Percentiles rank a stretch among this genome's conserved stretches.
These are phyloP conservation scores for Triticum monococcum DNA, from an alignment of 176 grass and related monocot species.

Conservation along the genomic window DNA sequence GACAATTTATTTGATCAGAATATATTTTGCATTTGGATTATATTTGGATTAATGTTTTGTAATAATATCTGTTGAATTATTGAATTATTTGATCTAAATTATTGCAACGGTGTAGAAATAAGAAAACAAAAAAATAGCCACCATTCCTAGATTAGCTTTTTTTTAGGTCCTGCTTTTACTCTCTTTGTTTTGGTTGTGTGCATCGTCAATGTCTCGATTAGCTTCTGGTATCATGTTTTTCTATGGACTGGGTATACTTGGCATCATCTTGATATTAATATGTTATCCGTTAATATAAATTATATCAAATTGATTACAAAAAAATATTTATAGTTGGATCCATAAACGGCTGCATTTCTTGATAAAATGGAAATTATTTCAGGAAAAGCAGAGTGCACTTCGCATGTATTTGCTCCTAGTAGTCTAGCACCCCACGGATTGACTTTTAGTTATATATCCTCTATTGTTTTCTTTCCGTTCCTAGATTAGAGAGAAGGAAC, in stretches of 20 bases:
- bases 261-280: background rate
- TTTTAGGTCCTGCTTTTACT: background rate
- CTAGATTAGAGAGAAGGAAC: background rate
- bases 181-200: too few relatives aligned
- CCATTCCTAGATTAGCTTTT: too few relatives aligned
- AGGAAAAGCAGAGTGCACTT: background rate
- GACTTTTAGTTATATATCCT: background rate
- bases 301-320: too few relatives aligned
- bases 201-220: background rate
- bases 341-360: background rate
- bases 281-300: too few relatives aligned
- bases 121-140: too few relatives aligned
- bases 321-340: background rate
- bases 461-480: background rate
- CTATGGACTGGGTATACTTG: background rate
- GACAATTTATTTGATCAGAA: too few relatives aligned
- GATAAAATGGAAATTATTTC: background rate
- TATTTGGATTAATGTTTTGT: too few relatives aligned
- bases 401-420: background rate
- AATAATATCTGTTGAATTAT: too few relatives aligned
- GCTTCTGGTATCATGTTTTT: background rate
- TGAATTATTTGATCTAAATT: too few relatives aligned
- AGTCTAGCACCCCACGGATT: background rate
- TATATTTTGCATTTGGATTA: too few relatives aligned
- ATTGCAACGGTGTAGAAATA: too few relatives aligned